These are phyloP conservation scores for Fusarium begoniae DNA, from an alignment of 2,329 filamentous ascomycete species.

Conservation along the genomic window DNA sequence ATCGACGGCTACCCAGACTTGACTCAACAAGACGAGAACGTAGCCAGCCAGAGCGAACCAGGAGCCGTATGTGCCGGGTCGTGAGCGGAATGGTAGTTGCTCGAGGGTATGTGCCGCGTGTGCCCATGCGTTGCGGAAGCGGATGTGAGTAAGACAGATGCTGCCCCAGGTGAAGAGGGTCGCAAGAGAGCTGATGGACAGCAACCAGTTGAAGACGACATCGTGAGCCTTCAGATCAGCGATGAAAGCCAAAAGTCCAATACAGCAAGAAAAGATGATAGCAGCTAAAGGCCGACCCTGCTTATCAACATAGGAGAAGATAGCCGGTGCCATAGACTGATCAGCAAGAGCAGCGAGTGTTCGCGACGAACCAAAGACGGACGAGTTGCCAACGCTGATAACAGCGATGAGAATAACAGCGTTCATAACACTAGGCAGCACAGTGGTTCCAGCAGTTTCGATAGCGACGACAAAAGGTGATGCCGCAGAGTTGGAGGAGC, in stretches of 20 bases:
- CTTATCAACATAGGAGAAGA: constrained; percentile 83
- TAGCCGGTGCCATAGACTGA: constrained; percentile 80
- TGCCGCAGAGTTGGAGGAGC: constrained; percentile 71
- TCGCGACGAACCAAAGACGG: constrained; percentile 90
- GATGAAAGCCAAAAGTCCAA: constrained; percentile 82
- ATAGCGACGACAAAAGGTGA: constrained; percentile 96
- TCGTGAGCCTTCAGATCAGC: constrained; percentile 68
- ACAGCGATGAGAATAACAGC: constrained; percentile 92
- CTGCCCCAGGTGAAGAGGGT: constrained; percentile 82
- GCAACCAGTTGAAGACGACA: constrained; percentile 80
- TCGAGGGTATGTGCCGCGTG: constrained; percentile 71
- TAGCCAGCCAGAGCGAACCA: constrained; percentile 83
- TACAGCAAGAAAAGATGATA: constrained; percentile 70
- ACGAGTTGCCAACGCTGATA: constrained; percentile 88
- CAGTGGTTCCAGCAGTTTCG: constrained; percentile 80
- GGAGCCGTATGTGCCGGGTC: constrained; percentile 80
- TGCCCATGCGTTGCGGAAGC: constrained; percentile 83
- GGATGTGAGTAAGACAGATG: constrained; percentile 90
- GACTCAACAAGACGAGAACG: constrained; percentile 76
- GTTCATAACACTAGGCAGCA: constrained; percentile 89
- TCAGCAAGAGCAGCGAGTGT: constrained; percentile 91
- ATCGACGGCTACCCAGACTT: constrained; percentile 87
- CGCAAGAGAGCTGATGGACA: constrained; percentile 75
- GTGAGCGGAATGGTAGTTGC: constrained; percentile 82
- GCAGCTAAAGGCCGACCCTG: constrained; percentile 80